phyloP scores from a whole-genome alignment of 83 land plant genomes.

The Isoetes engelmannii region DNA sequence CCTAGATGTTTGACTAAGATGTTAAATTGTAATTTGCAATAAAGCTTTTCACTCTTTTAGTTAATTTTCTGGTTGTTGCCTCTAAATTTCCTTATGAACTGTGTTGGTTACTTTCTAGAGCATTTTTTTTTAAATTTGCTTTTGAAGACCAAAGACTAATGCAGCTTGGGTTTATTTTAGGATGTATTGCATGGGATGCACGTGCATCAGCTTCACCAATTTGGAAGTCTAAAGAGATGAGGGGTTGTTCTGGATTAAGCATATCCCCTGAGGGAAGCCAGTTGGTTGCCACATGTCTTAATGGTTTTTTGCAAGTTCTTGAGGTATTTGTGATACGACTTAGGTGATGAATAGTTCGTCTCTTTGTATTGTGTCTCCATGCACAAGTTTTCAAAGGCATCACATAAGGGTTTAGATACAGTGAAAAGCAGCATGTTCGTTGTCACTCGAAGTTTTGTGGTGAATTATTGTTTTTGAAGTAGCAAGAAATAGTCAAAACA shows the following conservation, averaged over 20 bases:
- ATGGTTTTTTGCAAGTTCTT: conserved; percentile 29
- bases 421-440: too few relatives aligned
- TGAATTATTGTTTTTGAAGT: too few relatives aligned
- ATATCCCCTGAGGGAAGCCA: conserved; percentile 23
- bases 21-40: not conserved
- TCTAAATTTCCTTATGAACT: not conserved
- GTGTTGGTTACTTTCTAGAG: not conserved
- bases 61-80: not conserved
- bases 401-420: too few relatives aligned
- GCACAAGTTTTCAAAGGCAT: too few relatives aligned
- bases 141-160: not conserved
- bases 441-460: too few relatives aligned
- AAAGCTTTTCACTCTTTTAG: not conserved
- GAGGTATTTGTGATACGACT: conserved; percentile 20
- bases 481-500: too few relatives aligned
- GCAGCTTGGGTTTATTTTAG: conserved; percentile 17
- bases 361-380: too few relatives aligned
- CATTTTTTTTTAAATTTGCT: not conserved
- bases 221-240: conserved; percentile 17
- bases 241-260: conserved; percentile 23
- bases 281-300: conserved; percentile 29
- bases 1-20: not conserved
- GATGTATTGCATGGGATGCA: conserved; percentile 38
- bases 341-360: too few relatives aligned
- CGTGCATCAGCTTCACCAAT: conserved; percentile 22